Percentiles rank a stretch among this genome's conserved stretches.
These are phyloP conservation scores for Boletus vinaceobasis DNA, from an alignment of 768 basidiomycete genomes.

Conservation along the genomic window DNA sequence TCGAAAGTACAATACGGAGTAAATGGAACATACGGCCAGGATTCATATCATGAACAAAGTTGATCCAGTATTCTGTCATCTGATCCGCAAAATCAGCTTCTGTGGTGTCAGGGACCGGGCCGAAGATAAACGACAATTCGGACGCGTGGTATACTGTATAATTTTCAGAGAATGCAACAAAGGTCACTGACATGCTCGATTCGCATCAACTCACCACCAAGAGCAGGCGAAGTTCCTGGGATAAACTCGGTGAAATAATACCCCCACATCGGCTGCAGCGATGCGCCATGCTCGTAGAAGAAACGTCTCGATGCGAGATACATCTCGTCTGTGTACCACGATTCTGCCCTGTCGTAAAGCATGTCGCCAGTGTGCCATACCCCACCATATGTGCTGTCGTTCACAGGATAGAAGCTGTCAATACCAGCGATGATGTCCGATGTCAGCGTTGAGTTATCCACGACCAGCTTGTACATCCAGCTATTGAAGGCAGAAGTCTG, in stretches of 20 bases:
- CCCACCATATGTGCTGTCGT: slow-evolving; percentile 45
- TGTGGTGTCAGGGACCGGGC: slow-evolving; percentile 40
- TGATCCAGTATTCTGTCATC: slow-evolving; percentile 52
- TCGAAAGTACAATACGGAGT: background rate
- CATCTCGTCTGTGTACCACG: slow-evolving; percentile 61
- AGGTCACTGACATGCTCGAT: too few species aligned
- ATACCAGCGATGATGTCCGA: slow-evolving; percentile 37
- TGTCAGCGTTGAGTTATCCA: slow-evolving; percentile 41
- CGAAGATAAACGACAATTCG: slow-evolving; percentile 24
- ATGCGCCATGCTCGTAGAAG: slow-evolving; percentile 48
- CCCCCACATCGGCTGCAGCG: slow-evolving; percentile 46
- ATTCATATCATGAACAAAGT: slow-evolving; percentile 52
- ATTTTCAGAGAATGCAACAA: background rate
- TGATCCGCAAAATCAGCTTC: slow-evolving; percentile 46
- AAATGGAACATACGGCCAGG: slow-evolving; percentile 51
- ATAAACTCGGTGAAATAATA: slow-evolving; percentile 59
- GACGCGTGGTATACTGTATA: slow-evolving; percentile 17
- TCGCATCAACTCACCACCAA: slow-evolving; percentile 42
- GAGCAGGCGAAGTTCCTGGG: slow-evolving; percentile 45
- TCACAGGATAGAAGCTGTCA: slow-evolving; percentile 43
- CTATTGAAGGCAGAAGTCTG: slow-evolving; percentile 44
- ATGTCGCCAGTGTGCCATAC: slow-evolving; percentile 59
- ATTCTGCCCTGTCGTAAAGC: slow-evolving; percentile 51
- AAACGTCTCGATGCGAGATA: slow-evolving; percentile 49
- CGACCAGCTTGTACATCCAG: slow-evolving; percentile 47